Base-by-base conservation (phyloP, 441 rosid genomes). In the Theobroma grandiflorum region DNA sequence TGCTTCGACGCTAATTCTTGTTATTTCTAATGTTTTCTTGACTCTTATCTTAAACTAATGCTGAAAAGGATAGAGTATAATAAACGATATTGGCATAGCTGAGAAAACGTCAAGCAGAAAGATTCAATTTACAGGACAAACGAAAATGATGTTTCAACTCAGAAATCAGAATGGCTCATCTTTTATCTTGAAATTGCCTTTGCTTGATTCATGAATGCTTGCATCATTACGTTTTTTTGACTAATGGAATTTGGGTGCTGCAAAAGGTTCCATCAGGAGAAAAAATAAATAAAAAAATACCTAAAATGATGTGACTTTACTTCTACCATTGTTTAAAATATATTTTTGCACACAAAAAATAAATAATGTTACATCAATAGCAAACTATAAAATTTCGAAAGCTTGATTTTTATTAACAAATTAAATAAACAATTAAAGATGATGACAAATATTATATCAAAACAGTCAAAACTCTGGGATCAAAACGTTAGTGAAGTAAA, bases 261-360 rank as follows among this genome's bases (percentile, higher is more conserved):
- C 52, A 65, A 18, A 65, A 61, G 16, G 14, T 26, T 49, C 53
- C 40, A 61, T 1, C 49, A 38, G 47, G 16, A 40, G 4, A 33
- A 12, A 63, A 33, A 5, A 49, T 9, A 11, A 52, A 15, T 1
- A 16, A 52, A 0, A 11, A 40, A 45, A 68, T 18, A 68, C 18
- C 37, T 43, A 45, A 22, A 67, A 14, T 43, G 72, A 43, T 42
- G 72, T 68, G 55, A 68, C 72, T 4, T n/a, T 45, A 20, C 72
- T 43, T 43, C 37, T 43, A 22, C 53, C 55, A 20, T 38, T 66
- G 2, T 8, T 8, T 1, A 38, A 35, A 63, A 33, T 12, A 35
- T 50, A 20, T 7, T 57, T 55, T 55, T 55, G 3, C 9, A 20
- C 6, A 3, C 22, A 22, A 8, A 5, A 26, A 26, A 26, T 26